Evolutionary conservation across 352 stramenopile genomes (phyloP), one percentile per base, ranked within the genome.

Genomic region (Phytophthora citricola): DNA sequence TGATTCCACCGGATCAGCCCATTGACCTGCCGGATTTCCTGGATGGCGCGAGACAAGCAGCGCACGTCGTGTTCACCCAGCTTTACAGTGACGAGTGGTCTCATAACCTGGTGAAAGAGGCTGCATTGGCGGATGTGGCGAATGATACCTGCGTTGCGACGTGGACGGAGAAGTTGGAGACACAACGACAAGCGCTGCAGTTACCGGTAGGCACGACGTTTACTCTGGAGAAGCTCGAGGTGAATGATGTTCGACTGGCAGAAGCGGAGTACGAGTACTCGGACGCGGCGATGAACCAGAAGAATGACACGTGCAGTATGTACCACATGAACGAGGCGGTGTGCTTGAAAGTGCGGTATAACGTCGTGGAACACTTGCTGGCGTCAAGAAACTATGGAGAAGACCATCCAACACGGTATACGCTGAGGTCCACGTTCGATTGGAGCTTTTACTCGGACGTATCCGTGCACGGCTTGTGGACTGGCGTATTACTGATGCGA

Each of bases 401-500:
- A 10, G n/a, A 56, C 0, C 31, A 66, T 22, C 22, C 12, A 17
- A 64, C 62, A 5, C 41, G 70, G 6, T 58, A 76, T 38, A 69
- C 66, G 0, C 38, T 79, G 9, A 69, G 75, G 27, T 70, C 70
- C 7, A 66, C 71, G 0, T 82, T 80, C 24, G 62, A 75, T 15
- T 85, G 76, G 76, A 71, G 47, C n/a, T 85, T 85, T 43, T 67
- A 78, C 20, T 80, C 76, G 24, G 66, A 80, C 24, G 71, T 85
- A 52, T 79, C 76, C 70, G 73, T 7, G 58, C 47, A 6, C 66
- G 60, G 10, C 49, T 80, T 22, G 36, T 85, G 14, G 71, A 85
- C 39, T 85, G 76, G 76, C 53, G 72, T 6, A 71, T 85, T 31
- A 75, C 65, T 6, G 43, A 72, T 9, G 44, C 63, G 15, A 73